Percentiles rank a stretch among this genome's conserved stretches.
Conservation (phyloP, 345 rosid species). For the Schrenkiella parvula region DNA sequence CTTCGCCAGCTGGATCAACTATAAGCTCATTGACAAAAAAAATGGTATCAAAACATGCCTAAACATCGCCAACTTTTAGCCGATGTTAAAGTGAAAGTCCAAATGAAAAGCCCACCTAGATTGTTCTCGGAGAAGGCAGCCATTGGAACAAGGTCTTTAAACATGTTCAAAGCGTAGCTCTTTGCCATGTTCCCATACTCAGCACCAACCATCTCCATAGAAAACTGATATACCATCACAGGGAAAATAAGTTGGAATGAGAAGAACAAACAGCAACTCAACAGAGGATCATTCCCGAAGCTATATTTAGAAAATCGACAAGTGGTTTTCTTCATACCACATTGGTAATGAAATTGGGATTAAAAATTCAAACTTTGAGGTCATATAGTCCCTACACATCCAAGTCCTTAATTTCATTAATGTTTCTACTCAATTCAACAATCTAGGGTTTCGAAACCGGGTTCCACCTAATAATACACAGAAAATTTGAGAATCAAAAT, state of each 20-base stretch:
- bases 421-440: not conserved
- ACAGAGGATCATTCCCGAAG: not conserved
- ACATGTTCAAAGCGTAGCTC: slow-evolving; percentile 79
- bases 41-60: not conserved
- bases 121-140: slow-evolving; percentile 53
- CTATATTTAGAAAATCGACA: not conserved
- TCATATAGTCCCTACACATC: not conserved
- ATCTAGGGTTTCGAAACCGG: slow-evolving; percentile 6
- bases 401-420: not conserved
- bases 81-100: not conserved
- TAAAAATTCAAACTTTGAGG: not conserved
- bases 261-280: not conserved
- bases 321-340: not conserved
- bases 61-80: not conserved
- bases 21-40: not conserved
- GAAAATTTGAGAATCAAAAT: not conserved
- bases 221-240: slow-evolving; percentile 43
- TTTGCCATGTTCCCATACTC: slow-evolving; percentile 59
- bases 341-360: not conserved
- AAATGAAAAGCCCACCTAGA: slow-evolving; percentile 48
- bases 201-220: slow-evolving; percentile 66
- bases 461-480: not conserved
- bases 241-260: not conserved
- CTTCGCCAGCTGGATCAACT: slow-evolving; percentile 66
- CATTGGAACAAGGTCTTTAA: slow-evolving; percentile 88